Percentiles rank a stretch among this genome's conserved stretches.
Evolutionary conservation across 2,329 filamentous ascomycete genomes (phyloP).

Genomic region (Cladosporium sp.): DNA sequence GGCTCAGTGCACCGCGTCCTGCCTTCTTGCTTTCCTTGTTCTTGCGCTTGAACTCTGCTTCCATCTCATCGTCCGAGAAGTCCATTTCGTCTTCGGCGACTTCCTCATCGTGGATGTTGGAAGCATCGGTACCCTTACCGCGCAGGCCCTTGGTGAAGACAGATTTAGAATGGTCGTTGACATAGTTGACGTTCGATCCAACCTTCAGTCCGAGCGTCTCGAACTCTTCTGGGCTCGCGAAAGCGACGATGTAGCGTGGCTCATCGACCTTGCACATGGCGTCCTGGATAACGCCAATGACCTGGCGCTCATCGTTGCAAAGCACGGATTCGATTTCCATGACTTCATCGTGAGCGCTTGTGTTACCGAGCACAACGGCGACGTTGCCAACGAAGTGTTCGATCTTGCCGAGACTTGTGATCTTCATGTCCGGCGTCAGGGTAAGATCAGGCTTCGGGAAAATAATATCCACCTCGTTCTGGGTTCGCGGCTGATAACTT

Average conservation of each 20-base stretch:
- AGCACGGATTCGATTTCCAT: constrained; percentile 80
- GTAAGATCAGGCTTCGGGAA: constrained; percentile 66
- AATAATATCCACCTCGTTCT: constrained; percentile 66
- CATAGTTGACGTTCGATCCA: constrained; percentile 73
- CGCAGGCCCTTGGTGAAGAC: constrained; percentile 84
- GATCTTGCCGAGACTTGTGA: constrained; percentile 70
- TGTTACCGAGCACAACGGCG: constrained; percentile 72
- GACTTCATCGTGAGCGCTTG: constrained; percentile 69
- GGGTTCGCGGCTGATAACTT: constrained; percentile 60
- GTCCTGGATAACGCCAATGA: constrained; percentile 67
- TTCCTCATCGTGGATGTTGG: constrained; percentile 93
- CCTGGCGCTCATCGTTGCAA: constrained; percentile 68
- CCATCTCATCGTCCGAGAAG: constrained; percentile 94
- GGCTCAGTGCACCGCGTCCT: constrained; percentile 20
- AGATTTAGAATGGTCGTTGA: constrained; percentile 64
- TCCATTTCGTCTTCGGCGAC: constrained; percentile 80
- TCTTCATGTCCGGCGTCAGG: constrained; percentile 72
- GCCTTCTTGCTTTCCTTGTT: constrained; percentile 32
- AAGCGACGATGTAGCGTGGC: constrained; percentile 80
- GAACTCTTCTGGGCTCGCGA: constrained; percentile 64
- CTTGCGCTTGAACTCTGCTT: constrained; percentile 51
- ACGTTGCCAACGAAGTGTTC: constrained; percentile 75
- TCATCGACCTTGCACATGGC: constrained; percentile 60
- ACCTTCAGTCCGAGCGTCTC: constrained; percentile 61
- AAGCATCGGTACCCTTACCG: constrained; percentile 86